Percentiles rank a stretch among this genome's conserved stretches.
phyloP scores from a whole-genome alignment of 768 basidiomycete species.

The Xerocomus spinulosus region DNA sequence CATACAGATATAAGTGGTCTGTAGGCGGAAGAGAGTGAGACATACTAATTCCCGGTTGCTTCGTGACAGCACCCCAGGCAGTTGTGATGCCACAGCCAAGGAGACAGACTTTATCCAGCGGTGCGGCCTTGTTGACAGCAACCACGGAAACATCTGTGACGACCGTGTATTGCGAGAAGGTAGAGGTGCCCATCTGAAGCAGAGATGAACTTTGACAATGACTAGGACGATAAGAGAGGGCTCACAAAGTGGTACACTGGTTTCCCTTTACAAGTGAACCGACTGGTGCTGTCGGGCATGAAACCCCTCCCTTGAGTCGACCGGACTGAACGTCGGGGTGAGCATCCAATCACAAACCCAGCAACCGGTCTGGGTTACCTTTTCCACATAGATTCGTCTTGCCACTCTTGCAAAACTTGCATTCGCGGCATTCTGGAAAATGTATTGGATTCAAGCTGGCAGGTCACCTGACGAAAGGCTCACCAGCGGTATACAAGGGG shows the following conservation, averaged over 20 bases:
- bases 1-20: neutral
- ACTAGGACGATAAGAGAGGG: constrained; percentile 6
- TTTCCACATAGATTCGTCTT: constrained; percentile 99
- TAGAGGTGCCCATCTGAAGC: constrained; percentile 94
- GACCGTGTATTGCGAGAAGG: constrained; percentile 99
- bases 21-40: constrained; percentile 9
- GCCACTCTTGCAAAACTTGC: constrained; percentile 97
- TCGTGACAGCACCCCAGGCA: constrained; percentile 95
- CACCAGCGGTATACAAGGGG: constrained; percentile 93
- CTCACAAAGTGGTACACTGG: constrained; percentile 87
- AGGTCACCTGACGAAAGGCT: constrained; percentile 9
- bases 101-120: constrained; percentile 94
- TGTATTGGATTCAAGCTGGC: neutral
- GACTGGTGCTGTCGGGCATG: constrained; percentile 86
- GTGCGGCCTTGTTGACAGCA: constrained; percentile 78
- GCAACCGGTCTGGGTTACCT: constrained; percentile 42
- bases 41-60: constrained; percentile 82
- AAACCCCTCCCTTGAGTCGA: constrained; percentile 90
- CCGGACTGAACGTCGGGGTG: constrained; percentile 53
- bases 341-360: neutral
- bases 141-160: constrained; percentile 97
- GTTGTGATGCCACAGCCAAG: constrained; percentile 97
- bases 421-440: constrained; percentile 79
- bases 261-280: constrained; percentile 88
- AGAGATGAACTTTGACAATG: neutral